phyloP scores from a whole-genome alignment of 305 asterid species.

The Fraxinus velutina region DNA sequence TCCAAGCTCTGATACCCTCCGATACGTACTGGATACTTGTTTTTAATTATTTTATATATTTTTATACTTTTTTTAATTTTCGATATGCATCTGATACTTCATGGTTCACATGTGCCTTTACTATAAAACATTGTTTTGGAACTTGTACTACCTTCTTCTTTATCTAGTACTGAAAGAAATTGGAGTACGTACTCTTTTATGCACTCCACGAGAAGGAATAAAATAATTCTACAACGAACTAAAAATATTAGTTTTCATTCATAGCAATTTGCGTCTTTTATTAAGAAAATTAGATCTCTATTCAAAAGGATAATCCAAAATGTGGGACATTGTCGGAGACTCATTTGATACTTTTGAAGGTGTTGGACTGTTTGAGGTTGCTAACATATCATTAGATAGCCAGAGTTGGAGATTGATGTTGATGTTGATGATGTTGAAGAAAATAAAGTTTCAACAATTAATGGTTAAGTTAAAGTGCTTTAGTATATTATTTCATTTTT shows the following conservation, averaged over 20 bases:
- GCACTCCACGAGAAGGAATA: background rate
- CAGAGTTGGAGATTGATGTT: background rate
- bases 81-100: background rate
- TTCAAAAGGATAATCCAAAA: background rate
- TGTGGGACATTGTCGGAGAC: background rate
- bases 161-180: background rate
- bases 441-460: too few species aligned
- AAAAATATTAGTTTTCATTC: background rate
- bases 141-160: background rate
- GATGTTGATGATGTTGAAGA: too few species aligned
- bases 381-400: background rate
- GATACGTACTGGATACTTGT: background rate
- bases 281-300: background rate
- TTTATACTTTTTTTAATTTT: too few species aligned
- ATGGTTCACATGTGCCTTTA: background rate
- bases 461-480: background rate
- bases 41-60: too few species aligned
- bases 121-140: background rate
- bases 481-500: background rate
- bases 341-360: background rate
- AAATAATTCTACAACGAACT: background rate
- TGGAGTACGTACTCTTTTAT: background rate
- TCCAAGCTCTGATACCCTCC: background rate
- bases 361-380: background rate
- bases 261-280: background rate